phyloP scores from a whole-genome alignment of 2,329 filamentous ascomycete genomes.

The Arthrobotrys conoides region DNA sequence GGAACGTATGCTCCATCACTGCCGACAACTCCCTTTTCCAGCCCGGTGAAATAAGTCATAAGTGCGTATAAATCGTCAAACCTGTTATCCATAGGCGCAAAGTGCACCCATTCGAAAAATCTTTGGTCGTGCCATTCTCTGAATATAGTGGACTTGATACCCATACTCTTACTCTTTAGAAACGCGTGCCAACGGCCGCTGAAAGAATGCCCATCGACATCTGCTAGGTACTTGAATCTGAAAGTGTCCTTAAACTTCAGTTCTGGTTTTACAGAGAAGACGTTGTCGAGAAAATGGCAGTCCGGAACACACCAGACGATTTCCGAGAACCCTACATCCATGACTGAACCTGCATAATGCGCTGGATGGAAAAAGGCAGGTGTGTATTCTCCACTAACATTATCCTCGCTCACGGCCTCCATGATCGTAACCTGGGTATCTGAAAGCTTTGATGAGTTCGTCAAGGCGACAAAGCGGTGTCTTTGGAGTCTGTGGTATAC shows the following conservation, averaged over 20 bases:
- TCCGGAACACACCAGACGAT: slow-evolving; percentile 69
- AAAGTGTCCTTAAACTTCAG: slow-evolving; percentile 68
- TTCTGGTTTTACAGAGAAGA: slow-evolving; percentile 65
- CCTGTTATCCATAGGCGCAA: slow-evolving; percentile 82
- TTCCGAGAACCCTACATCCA: slow-evolving; percentile 68
- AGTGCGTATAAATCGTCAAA: slow-evolving; percentile 77
- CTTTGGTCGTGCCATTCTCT: slow-evolving; percentile 85
- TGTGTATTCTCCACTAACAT: slow-evolving; percentile 63
- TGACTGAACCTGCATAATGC: slow-evolving; percentile 65
- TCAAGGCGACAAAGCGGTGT: slow-evolving; percentile 81
- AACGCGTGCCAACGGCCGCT: slow-evolving; percentile 79
- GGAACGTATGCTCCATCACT: slow-evolving; percentile 64
- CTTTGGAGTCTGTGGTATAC: slow-evolving; percentile 82
- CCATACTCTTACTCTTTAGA: slow-evolving; percentile 77
- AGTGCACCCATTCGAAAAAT: slow-evolving; percentile 83
- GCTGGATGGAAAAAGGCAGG: slow-evolving; percentile 67
- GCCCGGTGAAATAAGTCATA: slow-evolving; percentile 62
- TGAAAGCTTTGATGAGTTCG: slow-evolving; percentile 75
- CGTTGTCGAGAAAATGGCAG: slow-evolving; percentile 70
- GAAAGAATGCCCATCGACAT: slow-evolving; percentile 82
- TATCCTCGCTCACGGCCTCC: slow-evolving; percentile 64
- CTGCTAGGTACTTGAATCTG: slow-evolving; percentile 77
- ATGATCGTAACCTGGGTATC: slow-evolving; percentile 69
- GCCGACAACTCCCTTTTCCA: slow-evolving; percentile 33
- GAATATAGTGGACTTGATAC: slow-evolving; percentile 83